A percentile compares a stretch with the other conserved stretches of the same genome.
Conservation (phyloP, 345 rosid genomes). For the Sisymbrium altissimum region DNA sequence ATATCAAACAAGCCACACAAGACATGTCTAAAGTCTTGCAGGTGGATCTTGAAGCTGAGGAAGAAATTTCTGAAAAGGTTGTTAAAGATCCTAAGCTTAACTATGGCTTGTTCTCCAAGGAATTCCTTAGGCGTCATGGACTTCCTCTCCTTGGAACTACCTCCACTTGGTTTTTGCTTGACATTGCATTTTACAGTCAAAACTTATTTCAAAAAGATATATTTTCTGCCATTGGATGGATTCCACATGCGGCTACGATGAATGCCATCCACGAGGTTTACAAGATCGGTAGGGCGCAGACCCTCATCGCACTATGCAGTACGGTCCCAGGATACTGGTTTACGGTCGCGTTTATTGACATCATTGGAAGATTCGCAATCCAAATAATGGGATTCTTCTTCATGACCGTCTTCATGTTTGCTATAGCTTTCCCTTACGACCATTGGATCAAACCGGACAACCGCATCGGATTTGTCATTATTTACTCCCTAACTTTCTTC, state of each 20-base stretch:
- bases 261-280: constrained; percentile 47
- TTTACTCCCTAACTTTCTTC: constrained; percentile 50
- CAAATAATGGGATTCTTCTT: constrained; percentile 57
- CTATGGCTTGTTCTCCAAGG: constrained; percentile 45
- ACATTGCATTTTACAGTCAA: constrained; percentile 51
- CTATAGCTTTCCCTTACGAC: constrained; percentile 48
- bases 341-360: constrained; percentile 47
- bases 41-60: constrained; percentile 38
- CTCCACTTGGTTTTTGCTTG: constrained; percentile 51
- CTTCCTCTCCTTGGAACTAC: constrained; percentile 49
- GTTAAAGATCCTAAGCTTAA: constrained; percentile 1
- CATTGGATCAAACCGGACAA: constrained; percentile 46
- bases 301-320: constrained; percentile 49
- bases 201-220: constrained; percentile 54
- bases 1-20: constrained; percentile 41
- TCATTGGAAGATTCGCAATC: constrained; percentile 44
- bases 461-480: constrained; percentile 41
- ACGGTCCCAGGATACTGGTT: constrained; percentile 58
- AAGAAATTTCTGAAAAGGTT: constrained; percentile 22
- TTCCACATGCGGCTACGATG: constrained; percentile 44
- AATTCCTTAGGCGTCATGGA: constrained; percentile 46
- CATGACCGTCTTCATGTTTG: constrained; percentile 57
- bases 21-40: constrained; percentile 56
- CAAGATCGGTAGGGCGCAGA: constrained; percentile 49
- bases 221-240: constrained; percentile 51